Percentiles rank a stretch among this genome's conserved stretches.
These are phyloP conservation scores for Aspergillus ibericus DNA, from an alignment of 2,329 filamentous ascomycete species.

Conservation along the genomic window DNA sequence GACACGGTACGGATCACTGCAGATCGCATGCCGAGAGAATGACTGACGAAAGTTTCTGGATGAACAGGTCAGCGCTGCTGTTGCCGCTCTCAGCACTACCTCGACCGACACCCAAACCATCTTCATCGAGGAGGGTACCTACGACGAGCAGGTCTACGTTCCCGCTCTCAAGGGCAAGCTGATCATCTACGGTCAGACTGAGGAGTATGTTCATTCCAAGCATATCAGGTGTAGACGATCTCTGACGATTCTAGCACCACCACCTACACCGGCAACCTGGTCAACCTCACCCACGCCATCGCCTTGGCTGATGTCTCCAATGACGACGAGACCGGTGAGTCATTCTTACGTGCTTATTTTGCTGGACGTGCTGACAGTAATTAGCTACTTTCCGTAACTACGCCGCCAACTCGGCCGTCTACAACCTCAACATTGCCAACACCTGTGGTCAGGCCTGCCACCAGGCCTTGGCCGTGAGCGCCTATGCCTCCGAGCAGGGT, in stretches of 20 bases:
- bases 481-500: constrained; percentile 53
- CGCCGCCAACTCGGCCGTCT: constrained; percentile 10
- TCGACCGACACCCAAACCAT: constrained; percentile 56
- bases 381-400: constrained; percentile 7
- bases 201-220: constrained; percentile 23
- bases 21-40: neutral
- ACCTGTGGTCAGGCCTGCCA: constrained; percentile 14
- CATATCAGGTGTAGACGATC: neutral
- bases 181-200: constrained; percentile 61
- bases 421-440: constrained; percentile 24
- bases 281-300: constrained; percentile 50
- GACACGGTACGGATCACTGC: constrained; percentile 14
- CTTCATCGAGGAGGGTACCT: constrained; percentile 63
- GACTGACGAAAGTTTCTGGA: neutral
- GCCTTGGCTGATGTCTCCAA: constrained; percentile 11
- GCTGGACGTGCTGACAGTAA: neutral
- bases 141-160: constrained; percentile 62
- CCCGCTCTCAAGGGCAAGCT: constrained; percentile 50
- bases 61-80: constrained; percentile 44
- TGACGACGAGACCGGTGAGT: constrained; percentile 24
- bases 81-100: constrained; percentile 58
- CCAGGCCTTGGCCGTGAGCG: constrained; percentile 51
- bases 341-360: neutral
- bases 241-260: constrained; percentile 40
- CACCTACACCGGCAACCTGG: constrained; percentile 56